Conservation (phyloP, 495 filamentous ascomycete species). For the Opeltia flavorubescens region DNA sequence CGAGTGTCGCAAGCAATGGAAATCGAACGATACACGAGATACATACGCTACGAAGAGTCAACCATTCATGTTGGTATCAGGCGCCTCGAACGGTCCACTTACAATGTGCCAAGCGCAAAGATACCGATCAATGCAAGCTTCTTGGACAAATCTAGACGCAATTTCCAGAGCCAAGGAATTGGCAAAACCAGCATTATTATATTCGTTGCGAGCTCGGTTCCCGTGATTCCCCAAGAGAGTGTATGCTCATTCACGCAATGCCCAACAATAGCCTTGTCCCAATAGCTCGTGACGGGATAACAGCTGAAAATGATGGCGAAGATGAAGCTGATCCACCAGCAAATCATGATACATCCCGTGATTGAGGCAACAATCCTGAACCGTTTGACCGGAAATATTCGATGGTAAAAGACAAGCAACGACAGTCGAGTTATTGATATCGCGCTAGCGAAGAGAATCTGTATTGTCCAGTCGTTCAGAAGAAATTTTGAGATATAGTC, state of each 20-base stretch:
- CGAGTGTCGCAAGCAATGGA: slow-evolving; percentile 1
- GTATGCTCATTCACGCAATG: slow-evolving; percentile 7
- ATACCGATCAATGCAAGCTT: slow-evolving; percentile 5
- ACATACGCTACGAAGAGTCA: not conserved
- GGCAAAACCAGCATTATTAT: slow-evolving; percentile 15
- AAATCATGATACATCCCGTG: not conserved
- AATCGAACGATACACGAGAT: slow-evolving; percentile 1
- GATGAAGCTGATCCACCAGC: slow-evolving; percentile 1
- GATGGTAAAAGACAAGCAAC: slow-evolving; percentile 27
- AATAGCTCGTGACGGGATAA: not conserved
- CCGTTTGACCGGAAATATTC: slow-evolving; percentile 20
- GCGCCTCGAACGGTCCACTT: not conserved
- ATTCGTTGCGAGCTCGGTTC: slow-evolving; percentile 19
- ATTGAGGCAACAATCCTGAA: slow-evolving; percentile 12
- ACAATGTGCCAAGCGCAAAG: slow-evolving; percentile 11
- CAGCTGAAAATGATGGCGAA: slow-evolving; percentile 4
- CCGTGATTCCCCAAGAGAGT: slow-evolving; percentile 15
- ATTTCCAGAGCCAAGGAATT: slow-evolving; percentile 4
- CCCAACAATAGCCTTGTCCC: slow-evolving; percentile 8
- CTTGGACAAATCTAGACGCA: slow-evolving; percentile 1
- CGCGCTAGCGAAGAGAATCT: slow-evolving; percentile 21
- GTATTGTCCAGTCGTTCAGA: slow-evolving; percentile 3
- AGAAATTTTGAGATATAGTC: slow-evolving; percentile 8
- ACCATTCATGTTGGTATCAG: not conserved
- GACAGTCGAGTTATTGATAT: slow-evolving; percentile 26